phyloP scores from a whole-genome alignment of 805 yeast species.

The Candida golubevii region DNA sequence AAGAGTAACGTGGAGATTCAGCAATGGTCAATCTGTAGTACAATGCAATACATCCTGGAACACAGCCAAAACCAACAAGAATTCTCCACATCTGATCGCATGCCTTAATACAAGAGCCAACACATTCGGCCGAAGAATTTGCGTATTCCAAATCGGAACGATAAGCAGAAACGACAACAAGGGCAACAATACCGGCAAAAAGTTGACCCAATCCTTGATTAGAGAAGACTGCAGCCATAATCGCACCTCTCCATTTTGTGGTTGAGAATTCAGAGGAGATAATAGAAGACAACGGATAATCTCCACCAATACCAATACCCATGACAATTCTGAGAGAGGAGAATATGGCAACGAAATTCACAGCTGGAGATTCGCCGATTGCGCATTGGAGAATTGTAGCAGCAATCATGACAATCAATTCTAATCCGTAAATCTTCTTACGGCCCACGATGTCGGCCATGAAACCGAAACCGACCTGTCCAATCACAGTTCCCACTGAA shows the following conservation, averaged over 20 bases:
- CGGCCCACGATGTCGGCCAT: conserved; percentile 81
- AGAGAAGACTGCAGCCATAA: conserved; percentile 93
- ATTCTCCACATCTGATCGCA: conserved; percentile 95
- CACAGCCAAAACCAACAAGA: conserved; percentile 82
- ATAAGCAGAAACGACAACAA: conserved; percentile 73
- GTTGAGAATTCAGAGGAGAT: conserved; percentile 90
- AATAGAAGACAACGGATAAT: conserved; percentile 90
- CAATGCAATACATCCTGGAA: conserved; percentile 80
- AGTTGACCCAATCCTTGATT: conserved; percentile 98
- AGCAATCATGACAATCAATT: conserved; percentile 76
- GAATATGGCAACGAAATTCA: conserved; percentile 69
- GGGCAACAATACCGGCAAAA: conserved; percentile 78
- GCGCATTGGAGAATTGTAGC: conserved; percentile 78
- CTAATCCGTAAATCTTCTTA: conserved; percentile 82
- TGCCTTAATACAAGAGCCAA: conserved; percentile 62
- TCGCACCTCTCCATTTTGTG: conserved; percentile 97
- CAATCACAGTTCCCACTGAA: conserved; percentile 90
- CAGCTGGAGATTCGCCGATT: conserved; percentile 66
- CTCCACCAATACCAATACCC: conserved; percentile 99
- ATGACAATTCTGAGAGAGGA: conserved; percentile 75
- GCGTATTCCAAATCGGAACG: conserved; percentile 55
- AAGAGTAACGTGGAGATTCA: conserved; percentile 88
- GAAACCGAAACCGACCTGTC: conserved; percentile 82
- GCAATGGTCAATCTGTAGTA: conserved; percentile 93
- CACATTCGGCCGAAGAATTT: conserved; percentile 56